These are phyloP conservation scores for Betula pendula DNA, from an alignment of 306 rosid genomes.

Conservation along the genomic window DNA sequence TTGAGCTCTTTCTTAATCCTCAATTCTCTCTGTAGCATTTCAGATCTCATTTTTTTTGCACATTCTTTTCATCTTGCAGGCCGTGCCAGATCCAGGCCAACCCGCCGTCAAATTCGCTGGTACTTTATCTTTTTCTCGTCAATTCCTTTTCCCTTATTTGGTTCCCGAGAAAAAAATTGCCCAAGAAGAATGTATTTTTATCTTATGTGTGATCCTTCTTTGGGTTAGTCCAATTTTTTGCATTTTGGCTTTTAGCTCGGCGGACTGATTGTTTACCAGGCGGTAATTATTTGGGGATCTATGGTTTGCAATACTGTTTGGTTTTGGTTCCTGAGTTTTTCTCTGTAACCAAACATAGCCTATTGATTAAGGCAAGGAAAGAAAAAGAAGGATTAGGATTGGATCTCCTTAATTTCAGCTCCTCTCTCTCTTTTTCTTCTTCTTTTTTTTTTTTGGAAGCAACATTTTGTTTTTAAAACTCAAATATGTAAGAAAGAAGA, in stretches of 20 bases:
- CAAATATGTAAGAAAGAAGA: background rate
- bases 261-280: background rate
- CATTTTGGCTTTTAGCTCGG: background rate
- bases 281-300: background rate
- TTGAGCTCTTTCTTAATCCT: background rate
- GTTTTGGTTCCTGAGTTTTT: background rate
- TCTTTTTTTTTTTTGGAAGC: background rate
- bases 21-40: background rate
- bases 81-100: slow-evolving; percentile 79
- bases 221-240: background rate
- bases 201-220: background rate
- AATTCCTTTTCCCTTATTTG: background rate
- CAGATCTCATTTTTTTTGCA: background rate
- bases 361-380: background rate
- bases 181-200: background rate
- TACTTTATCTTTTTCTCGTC: slow-evolving; percentile 12
- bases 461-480: background rate
- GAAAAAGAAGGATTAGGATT: background rate
- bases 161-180: background rate
- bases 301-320: background rate
- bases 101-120: slow-evolving; percentile 73
- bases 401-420: background rate
- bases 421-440: background rate
- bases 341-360: background rate
- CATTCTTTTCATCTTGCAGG: slow-evolving; percentile 44